Evolutionary conservation across 306 rosid species (phyloP).

Genomic region (Cicer bijugum): DNA sequence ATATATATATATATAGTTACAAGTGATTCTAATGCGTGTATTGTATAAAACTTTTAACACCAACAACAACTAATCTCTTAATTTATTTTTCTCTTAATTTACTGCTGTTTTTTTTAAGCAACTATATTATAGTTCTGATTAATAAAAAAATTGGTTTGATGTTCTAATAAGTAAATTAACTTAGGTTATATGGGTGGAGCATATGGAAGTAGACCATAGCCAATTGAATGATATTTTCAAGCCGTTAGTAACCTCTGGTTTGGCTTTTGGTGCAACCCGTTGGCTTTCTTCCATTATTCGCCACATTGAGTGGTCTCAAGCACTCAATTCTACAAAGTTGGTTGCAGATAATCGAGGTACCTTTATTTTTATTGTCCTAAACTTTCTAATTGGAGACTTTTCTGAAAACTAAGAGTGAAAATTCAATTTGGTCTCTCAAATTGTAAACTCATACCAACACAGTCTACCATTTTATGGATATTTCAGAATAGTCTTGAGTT

Average conservation of each 20-base stretch:
- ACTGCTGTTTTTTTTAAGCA: too few relatives aligned
- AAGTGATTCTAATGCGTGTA: too few relatives aligned
- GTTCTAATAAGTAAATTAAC: not conserved
- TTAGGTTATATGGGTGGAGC: slow-evolving; percentile 71
- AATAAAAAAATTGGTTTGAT: not conserved
- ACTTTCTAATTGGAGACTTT: not conserved
- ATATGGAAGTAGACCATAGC: slow-evolving; percentile 55
- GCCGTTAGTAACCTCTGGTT: slow-evolving; percentile 51
- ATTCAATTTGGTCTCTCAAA: not conserved
- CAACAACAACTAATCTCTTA: too few relatives aligned
- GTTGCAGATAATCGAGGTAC: slow-evolving; percentile 45
- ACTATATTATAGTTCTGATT: too few relatives aligned
- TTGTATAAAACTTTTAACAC: too few relatives aligned
- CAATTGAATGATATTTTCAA: slow-evolving; percentile 35
- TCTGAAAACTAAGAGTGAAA: not conserved
- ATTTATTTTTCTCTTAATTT: too few relatives aligned
- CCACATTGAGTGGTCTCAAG: slow-evolving; percentile 43
- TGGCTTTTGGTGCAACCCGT: slow-evolving; percentile 62
- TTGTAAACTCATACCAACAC: not conserved
- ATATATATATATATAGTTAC: too few relatives aligned
- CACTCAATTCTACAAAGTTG: slow-evolving; percentile 11
- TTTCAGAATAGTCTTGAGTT: too few relatives aligned
- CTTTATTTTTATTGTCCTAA: not conserved
- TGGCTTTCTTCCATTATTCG: slow-evolving; percentile 54
- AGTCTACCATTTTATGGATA: not conserved